A percentile compares a stretch with the other conserved stretches of the same genome.
Evolutionary conservation across 768 basidiomycete species (phyloP).

Genomic region (Trametes maxima): DNA sequence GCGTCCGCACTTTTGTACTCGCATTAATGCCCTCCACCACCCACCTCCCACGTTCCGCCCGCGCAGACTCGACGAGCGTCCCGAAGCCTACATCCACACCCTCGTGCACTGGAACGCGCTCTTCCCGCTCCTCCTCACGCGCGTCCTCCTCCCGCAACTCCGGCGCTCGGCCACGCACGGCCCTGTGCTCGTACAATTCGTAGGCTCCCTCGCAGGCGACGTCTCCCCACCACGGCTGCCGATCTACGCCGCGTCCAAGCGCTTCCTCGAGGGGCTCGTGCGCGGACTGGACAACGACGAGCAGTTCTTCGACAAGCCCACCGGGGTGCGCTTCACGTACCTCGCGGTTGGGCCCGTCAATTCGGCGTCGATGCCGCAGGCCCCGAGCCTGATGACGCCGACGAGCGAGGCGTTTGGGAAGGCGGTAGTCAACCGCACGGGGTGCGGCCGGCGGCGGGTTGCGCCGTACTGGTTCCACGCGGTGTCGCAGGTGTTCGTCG

Average conservation of each 20-base stretch:
- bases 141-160: conserved; percentile 32
- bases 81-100: conserved; percentile 21
- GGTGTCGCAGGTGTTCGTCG: conserved; percentile 7
- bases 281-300: conserved; percentile 30
- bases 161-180: conserved; percentile 26
- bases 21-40: neutral
- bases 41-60: neutral
- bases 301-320: conserved; percentile 18
- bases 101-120: conserved; percentile 25
- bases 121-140: conserved; percentile 33
- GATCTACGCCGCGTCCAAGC: conserved; percentile 30
- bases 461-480: conserved; percentile 28
- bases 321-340: conserved; percentile 29
- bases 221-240: conserved; percentile 27
- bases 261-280: conserved; percentile 28
- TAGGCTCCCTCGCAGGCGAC: conserved; percentile 28
- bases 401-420: conserved; percentile 25
- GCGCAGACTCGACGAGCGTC: conserved; percentile 26
- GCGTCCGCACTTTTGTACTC: neutral
- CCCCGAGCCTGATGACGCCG: conserved; percentile 17
- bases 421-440: conserved; percentile 24
- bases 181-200: conserved; percentile 30
- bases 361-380: conserved; percentile 13
- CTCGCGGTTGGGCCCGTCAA: conserved; percentile 29
- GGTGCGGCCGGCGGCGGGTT: conserved; percentile 26